Base-by-base conservation (phyloP, 2,329 filamentous ascomycete genomes). In the Aspergillus uvarum region DNA sequence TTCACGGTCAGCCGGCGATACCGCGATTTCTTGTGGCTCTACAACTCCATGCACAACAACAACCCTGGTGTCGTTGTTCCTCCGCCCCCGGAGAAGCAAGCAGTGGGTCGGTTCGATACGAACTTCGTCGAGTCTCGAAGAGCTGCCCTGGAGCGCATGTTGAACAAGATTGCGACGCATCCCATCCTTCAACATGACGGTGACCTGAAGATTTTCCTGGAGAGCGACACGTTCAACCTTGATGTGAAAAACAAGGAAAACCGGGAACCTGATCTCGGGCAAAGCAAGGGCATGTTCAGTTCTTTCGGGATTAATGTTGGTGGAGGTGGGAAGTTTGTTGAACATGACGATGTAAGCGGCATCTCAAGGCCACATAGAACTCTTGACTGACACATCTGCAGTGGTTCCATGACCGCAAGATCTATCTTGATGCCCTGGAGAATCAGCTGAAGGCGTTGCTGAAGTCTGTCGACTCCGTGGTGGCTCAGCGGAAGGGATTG, bases 191-290 rank as follows among this genome's bases (percentile, higher is more conserved):
- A 98, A 73, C 91, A 96, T 70, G 95, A 99, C 72, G 88, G 86
- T 5, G 95, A 99, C 72, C 79, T 99, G 63, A 99, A 99, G 80
- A 87, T 98, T 5, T 99, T 99, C 77, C 81, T 99, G 14, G 95
- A 99, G 77, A 98, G 93, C 72, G 95, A 99, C 70, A 84, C 92
- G 0, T 97, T 99, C 80, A 97, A 92, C 70, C 86, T 96, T 42
- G 95, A 99, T 70, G 88, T 99, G 71, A 99, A 98, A 81, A 95
- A 99, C 79, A 96, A 96, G 77, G 94, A 98, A 76, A 88, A 94
- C 57, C 89, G 92, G 70, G 92, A 97, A 60, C 91, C 91, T 2
- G 87, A 92, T 56, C 83, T 96, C 4, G 87, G 87, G 47, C 95
- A 98, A 78, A 96, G 88, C 79, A 98, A 98, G 79, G 93, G 95